Evolutionary conservation across 2,329 filamentous ascomycete genomes (phyloP).

Genomic region (Beauveria rudraprayagi): DNA sequence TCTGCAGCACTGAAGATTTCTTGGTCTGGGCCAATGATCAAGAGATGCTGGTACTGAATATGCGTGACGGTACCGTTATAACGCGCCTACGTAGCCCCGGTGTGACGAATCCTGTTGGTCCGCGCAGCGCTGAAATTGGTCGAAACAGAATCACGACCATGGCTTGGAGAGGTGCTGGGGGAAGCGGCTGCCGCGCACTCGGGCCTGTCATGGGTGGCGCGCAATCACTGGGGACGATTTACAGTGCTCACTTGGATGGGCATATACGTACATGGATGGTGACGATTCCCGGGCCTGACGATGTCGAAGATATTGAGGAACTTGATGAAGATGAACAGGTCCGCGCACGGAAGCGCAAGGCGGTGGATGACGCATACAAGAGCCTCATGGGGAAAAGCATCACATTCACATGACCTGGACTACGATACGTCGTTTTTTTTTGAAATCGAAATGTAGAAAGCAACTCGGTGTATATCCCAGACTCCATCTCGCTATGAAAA

Average conservation of each 20-base stretch:
- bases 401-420: constrained; percentile 42
- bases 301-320: constrained; percentile 40
- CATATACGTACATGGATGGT: constrained; percentile 75
- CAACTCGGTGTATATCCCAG: neutral
- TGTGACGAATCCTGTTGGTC: constrained; percentile 35
- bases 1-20: constrained; percentile 52
- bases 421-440: too few species aligned
- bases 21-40: constrained; percentile 76
- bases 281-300: constrained; percentile 40
- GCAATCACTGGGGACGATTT: constrained; percentile 50
- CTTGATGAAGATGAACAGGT: constrained; percentile 34
- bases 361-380: constrained; percentile 70
- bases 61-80: constrained; percentile 68
- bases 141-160: constrained; percentile 65
- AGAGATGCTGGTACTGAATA: constrained; percentile 71
- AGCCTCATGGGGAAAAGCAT: constrained; percentile 67
- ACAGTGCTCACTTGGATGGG: constrained; percentile 77
- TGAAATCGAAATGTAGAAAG: neutral
- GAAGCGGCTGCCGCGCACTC: constrained; percentile 49
- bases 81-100: constrained; percentile 62
- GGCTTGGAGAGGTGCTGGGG: constrained; percentile 55
- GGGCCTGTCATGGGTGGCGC: constrained; percentile 54
- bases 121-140: constrained; percentile 43
- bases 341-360: constrained; percentile 61
- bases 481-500: neutral